Conservation (phyloP, 495 filamentous ascomycete species). For the Acidiella bohemica region DNA sequence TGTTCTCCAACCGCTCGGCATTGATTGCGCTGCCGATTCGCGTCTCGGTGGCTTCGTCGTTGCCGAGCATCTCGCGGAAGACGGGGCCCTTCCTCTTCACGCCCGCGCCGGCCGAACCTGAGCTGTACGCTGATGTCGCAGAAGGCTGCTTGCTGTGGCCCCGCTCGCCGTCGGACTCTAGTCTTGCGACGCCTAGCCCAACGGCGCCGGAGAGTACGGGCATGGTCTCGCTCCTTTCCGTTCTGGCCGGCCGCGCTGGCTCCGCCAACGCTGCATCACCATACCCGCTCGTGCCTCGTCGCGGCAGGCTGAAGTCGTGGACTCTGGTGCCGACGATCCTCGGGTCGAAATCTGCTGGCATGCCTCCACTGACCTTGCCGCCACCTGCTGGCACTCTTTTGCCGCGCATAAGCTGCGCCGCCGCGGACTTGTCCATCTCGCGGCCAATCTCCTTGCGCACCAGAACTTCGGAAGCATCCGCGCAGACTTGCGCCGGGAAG, state of each 20-base stretch:
- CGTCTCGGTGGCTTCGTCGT: background rate
- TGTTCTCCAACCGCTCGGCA: conserved; percentile 19
- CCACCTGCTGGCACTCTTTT: conserved; percentile 30
- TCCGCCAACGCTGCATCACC: conserved; percentile 21
- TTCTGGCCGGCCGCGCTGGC: background rate
- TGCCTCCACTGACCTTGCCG: background rate
- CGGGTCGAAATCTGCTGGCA: conserved; percentile 64
- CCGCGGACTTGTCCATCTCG: too few species aligned
- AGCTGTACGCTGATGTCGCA: too few species aligned
- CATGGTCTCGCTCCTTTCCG: background rate
- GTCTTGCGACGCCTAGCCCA: too few species aligned
- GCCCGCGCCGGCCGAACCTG: background rate
- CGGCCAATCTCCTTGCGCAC: too few species aligned
- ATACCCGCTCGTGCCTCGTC: conserved; percentile 42
- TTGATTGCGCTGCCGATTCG: conserved; percentile 9
- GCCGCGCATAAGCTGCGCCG: conserved; percentile 25
- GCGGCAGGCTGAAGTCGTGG: conserved; percentile 82
- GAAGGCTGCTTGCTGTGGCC: background rate
- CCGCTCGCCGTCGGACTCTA: background rate
- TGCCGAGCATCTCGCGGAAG: conserved; percentile 8
- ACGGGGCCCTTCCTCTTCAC: conserved; percentile 2
- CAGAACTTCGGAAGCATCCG: too few species aligned
- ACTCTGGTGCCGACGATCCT: conserved; percentile 71
- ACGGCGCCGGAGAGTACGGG: background rate
- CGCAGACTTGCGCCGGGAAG: too few species aligned